phyloP scores from a whole-genome alignment of 495 filamentous ascomycete species.

The Daldinia bambusicola region DNA sequence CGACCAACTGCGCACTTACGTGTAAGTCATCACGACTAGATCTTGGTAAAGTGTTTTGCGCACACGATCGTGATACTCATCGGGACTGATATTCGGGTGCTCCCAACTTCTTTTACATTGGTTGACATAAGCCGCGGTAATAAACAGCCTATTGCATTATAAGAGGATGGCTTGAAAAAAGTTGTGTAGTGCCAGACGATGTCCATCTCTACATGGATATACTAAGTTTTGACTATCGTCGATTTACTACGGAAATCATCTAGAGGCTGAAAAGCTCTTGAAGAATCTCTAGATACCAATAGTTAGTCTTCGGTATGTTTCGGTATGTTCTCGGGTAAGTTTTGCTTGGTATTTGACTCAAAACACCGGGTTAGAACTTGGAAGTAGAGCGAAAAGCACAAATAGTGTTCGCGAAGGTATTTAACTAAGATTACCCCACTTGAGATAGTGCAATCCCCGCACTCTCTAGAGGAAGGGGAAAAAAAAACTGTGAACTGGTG shows the following conservation, averaged over 20 bases:
- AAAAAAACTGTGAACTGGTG: constrained; percentile 7
- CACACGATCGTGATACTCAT: constrained; percentile 36
- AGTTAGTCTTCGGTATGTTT: not conserved
- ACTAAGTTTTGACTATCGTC: not conserved
- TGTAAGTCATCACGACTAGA: constrained; percentile 21
- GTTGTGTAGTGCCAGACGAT: not conserved
- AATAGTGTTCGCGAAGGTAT: not conserved
- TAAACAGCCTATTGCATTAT: not conserved
- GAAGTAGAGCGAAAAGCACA: not conserved
- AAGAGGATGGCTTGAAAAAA: not conserved
- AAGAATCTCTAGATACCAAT: not conserved
- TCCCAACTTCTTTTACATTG: constrained; percentile 44
- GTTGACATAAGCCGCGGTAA: not conserved
- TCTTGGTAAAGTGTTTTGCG: constrained; percentile 25
- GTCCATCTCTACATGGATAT: not conserved
- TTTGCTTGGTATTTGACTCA: not conserved
- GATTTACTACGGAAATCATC: not conserved
- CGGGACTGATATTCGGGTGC: constrained; percentile 33
- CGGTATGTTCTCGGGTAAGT: not conserved
- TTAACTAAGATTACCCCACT: constrained; percentile 22
- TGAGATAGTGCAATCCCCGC: constrained; percentile 26
- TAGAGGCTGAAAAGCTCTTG: not conserved
- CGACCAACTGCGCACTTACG: constrained; percentile 13
- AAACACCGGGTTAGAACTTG: not conserved
- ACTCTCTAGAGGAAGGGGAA: constrained; percentile 3